Conservation (phyloP, 768 basidiomycete species). For the Macrolepiota dolichaula region DNA sequence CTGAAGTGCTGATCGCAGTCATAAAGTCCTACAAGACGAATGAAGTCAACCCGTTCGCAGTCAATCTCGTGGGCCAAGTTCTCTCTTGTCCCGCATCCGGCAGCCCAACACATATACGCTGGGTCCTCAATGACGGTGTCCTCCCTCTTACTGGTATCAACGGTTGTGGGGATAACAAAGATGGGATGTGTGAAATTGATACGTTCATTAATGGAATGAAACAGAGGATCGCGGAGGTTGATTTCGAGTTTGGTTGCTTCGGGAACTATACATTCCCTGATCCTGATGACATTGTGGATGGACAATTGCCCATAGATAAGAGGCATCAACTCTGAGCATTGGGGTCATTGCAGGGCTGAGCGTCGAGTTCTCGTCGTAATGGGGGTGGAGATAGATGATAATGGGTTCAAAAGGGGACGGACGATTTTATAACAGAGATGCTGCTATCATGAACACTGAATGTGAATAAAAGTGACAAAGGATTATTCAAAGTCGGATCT, state of each 20-base stretch:
- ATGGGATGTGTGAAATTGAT: slow-evolving; percentile 61
- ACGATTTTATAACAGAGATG: no score
- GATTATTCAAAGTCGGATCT: no score
- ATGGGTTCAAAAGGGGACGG: no score
- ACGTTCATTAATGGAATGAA: slow-evolving; percentile 59
- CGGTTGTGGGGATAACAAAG: slow-evolving; percentile 51
- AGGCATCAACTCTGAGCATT: background rate
- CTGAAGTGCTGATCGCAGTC: slow-evolving; percentile 30
- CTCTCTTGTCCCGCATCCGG: slow-evolving; percentile 31
- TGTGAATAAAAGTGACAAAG: no score
- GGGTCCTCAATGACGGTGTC: slow-evolving; percentile 73
- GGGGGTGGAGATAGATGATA: no score
- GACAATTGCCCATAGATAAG: slow-evolving; percentile 22
- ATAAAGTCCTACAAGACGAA: slow-evolving; percentile 30
- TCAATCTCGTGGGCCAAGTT: slow-evolving; percentile 43
- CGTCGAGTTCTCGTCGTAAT: no score
- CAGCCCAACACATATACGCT: slow-evolving; percentile 47
- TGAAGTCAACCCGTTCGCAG: slow-evolving; percentile 30
- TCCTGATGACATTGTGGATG: slow-evolving; percentile 37
- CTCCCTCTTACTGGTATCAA: slow-evolving; percentile 63
- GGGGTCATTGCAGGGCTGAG: no score
- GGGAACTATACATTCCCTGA: slow-evolving; percentile 46
- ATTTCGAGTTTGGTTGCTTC: slow-evolving; percentile 63
- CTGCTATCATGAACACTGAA: no score
- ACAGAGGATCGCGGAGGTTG: slow-evolving; percentile 51